These are phyloP conservation scores for Oidiodendron maius DNA, from an alignment of 495 filamentous ascomycete genomes.

Conservation along the genomic window DNA sequence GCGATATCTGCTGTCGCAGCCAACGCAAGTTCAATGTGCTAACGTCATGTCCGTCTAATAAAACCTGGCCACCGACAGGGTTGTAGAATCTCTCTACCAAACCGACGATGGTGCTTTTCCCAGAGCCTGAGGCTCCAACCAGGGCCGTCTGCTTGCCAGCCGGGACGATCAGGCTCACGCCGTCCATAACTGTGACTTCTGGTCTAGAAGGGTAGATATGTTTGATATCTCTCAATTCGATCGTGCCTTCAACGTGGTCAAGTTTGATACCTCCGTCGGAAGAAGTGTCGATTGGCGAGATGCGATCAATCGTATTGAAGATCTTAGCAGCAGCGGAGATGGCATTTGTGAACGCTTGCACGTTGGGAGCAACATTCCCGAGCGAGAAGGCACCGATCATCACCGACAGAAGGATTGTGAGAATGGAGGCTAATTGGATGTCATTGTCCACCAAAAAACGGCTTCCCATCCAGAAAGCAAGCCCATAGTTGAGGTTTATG, in stretches of 20 bases:
- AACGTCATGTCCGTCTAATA: conserved; percentile 81
- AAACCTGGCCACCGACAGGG: conserved; percentile 71
- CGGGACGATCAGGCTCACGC: conserved; percentile 70
- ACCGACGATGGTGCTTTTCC: conserved; percentile 90
- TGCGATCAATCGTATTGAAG: conserved; percentile 83
- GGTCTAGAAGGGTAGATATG: conserved; percentile 93
- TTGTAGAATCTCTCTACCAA: conserved; percentile 91
- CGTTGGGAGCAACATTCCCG: conserved; percentile 81
- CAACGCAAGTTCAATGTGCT: conserved; percentile 78
- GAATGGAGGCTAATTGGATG: conserved; percentile 38
- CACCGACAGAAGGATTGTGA: conserved; percentile 84
- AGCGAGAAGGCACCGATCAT: conserved; percentile 90
- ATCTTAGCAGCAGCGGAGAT: conserved; percentile 86
- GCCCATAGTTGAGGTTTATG: conserved; percentile 82
- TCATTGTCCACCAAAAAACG: conserved; percentile 62
- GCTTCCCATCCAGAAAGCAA: conserved; percentile 95
- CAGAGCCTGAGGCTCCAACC: conserved; percentile 80
- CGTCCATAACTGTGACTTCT: conserved; percentile 80
- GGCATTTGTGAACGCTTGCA: conserved; percentile 75
- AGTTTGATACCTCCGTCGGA: conserved; percentile 64
- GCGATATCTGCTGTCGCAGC: conserved; percentile 84
- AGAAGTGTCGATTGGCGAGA: conserved; percentile 80
- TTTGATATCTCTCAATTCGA: conserved; percentile 79
- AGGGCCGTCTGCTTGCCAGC: conserved; percentile 85
- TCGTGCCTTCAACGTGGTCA: conserved; percentile 64